phyloP scores from a whole-genome alignment of 768 basidiomycete genomes.

The Lyophyllum semitale region DNA sequence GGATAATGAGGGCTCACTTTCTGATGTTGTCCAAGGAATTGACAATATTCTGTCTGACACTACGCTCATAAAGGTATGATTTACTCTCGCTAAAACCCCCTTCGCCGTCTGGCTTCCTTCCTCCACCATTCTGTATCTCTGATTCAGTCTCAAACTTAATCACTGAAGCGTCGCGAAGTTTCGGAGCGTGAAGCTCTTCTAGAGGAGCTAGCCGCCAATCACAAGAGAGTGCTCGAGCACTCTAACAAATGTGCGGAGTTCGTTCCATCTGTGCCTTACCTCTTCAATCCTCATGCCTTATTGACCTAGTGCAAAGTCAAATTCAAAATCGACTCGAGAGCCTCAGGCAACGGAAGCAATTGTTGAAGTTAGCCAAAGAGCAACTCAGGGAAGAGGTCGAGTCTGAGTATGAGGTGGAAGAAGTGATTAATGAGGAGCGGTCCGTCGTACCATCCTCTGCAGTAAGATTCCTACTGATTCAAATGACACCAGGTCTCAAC shows the following conservation, averaged over 20 bases:
- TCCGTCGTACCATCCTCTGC: slow-evolving; percentile 13
- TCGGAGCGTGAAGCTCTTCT: slow-evolving; percentile 64
- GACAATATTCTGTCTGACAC: slow-evolving; percentile 48
- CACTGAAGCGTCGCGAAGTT: slow-evolving; percentile 63
- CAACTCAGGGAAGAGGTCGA: slow-evolving; percentile 33
- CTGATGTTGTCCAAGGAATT: slow-evolving; percentile 47
- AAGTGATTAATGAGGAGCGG: slow-evolving; percentile 41
- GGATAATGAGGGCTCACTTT: slow-evolving; percentile 52
- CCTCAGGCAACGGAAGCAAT: slow-evolving; percentile 46
- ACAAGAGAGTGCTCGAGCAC: slow-evolving; percentile 40
- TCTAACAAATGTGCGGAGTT: slow-evolving; percentile 48
- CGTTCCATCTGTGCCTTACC: background rate
- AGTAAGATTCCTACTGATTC: slow-evolving; percentile 17
- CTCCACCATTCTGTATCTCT: slow-evolving; percentile 5
- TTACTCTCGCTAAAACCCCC: slow-evolving; percentile 9
- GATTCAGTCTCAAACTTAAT: slow-evolving; percentile 27
- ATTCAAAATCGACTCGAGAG: slow-evolving; percentile 34
- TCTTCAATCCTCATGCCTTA: slow-evolving; percentile 6
- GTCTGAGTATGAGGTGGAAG: slow-evolving; percentile 26
- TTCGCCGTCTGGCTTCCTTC: slow-evolving; percentile 6
- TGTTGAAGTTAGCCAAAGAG: slow-evolving; percentile 44
- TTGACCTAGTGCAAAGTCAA: slow-evolving; percentile 29
- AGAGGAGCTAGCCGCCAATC: slow-evolving; percentile 47
- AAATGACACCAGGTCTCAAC: slow-evolving; percentile 42
- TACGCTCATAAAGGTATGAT: slow-evolving; percentile 42